Conservation (phyloP, 306 rosid species). For the Cajanus cajan region DNA sequence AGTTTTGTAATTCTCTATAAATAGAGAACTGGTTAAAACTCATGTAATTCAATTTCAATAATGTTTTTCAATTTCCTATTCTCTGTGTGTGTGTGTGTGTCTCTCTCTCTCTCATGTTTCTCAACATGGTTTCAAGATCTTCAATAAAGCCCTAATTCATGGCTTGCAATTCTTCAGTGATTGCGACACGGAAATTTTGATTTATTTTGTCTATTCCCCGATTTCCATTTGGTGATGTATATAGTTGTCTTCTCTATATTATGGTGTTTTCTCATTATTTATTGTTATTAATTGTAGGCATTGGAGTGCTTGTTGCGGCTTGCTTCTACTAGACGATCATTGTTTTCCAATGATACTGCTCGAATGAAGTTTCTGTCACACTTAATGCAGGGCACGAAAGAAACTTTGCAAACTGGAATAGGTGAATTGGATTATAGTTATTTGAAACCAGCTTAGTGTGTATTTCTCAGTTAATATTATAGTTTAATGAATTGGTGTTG, state of each 20-base stretch:
- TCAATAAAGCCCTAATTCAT: too few species aligned
- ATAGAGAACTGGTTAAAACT: too few species aligned
- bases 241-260: background rate
- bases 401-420: slow-evolving; percentile 44
- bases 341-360: slow-evolving; percentile 41
- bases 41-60: too few species aligned
- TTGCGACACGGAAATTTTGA: background rate
- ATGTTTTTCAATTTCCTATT: too few species aligned
- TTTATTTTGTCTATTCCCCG: background rate
- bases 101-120: too few species aligned
- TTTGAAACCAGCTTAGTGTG: background rate
- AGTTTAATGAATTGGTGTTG: background rate
- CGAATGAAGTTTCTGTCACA: slow-evolving; percentile 48
- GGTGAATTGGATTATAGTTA: slow-evolving; percentile 31
- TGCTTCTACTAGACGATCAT: slow-evolving; percentile 48
- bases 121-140: too few species aligned
- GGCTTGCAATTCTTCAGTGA: too few species aligned
- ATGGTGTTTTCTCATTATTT: background rate
- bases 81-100: too few species aligned
- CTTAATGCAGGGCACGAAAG: slow-evolving; percentile 51
- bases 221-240: background rate
- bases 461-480: background rate
- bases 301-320: slow-evolving; percentile 53
- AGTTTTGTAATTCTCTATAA: too few species aligned
- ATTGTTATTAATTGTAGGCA: slow-evolving; percentile 33